These are phyloP conservation scores for Phytophthora nicotianae DNA, from an alignment of 352 stramenopile species.

Conservation along the genomic window DNA sequence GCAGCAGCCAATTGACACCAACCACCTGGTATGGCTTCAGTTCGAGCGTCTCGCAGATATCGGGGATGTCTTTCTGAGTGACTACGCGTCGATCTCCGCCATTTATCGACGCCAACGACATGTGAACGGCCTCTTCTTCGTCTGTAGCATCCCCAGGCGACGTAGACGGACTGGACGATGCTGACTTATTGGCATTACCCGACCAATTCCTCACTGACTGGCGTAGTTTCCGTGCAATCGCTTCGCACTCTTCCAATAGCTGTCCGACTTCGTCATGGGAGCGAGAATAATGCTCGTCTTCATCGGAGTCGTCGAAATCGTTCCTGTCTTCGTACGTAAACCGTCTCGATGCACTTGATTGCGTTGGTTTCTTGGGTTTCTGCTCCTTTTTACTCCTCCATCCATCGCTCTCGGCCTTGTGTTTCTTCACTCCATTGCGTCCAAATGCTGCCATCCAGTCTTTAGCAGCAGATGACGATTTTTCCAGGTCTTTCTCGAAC, in stretches of 20 bases:
- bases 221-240: slow-evolving; percentile 64
- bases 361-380: slow-evolving; percentile 9
- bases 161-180: slow-evolving; percentile 29
- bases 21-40: slow-evolving; percentile 89
- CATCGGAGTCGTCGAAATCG: slow-evolving; percentile 43
- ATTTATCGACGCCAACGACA: slow-evolving; percentile 63
- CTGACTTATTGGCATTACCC: slow-evolving; percentile 36
- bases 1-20: slow-evolving; percentile 82
- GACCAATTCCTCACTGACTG: slow-evolving; percentile 71
- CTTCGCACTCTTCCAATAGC: slow-evolving; percentile 66
- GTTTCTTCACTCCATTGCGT: slow-evolving; percentile 32
- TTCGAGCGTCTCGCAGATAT: slow-evolving; percentile 69
- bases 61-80: slow-evolving; percentile 70
- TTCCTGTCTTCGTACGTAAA: slow-evolving; percentile 18
- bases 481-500: slow-evolving; percentile 34
- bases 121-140: slow-evolving; percentile 60
- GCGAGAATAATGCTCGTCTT: slow-evolving; percentile 57
- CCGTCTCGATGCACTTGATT: slow-evolving; percentile 5
- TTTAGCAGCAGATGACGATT: slow-evolving; percentile 36
- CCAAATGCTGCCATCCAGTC: slow-evolving; percentile 74
- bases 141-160: slow-evolving; percentile 39
- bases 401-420: slow-evolving; percentile 25
- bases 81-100: slow-evolving; percentile 50
- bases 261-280: slow-evolving; percentile 78
- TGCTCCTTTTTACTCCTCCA: slow-evolving; percentile 28